Percentiles rank a stretch among this genome's conserved stretches.
Conservation (phyloP, 163 green algal genomes). For the Scenedesmus sp. region DNA sequence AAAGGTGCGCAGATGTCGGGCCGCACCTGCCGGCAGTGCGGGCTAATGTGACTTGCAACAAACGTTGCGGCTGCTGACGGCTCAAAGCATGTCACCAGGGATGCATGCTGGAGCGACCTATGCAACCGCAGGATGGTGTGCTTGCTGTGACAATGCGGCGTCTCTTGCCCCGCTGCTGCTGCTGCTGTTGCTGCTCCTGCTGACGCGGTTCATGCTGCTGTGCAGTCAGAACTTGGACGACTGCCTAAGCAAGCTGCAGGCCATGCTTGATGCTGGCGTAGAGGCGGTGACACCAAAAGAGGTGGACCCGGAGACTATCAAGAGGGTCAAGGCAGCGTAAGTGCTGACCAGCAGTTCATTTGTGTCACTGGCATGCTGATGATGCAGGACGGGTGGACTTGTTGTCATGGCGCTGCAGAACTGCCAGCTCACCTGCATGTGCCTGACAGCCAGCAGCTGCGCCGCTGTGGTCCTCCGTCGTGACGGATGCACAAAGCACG, state of each 20-base stretch:
- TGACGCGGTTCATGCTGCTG: background rate
- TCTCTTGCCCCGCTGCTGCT: background rate
- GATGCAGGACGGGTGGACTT: too few relatives aligned
- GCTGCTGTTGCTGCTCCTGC: background rate
- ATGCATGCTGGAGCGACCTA: background rate
- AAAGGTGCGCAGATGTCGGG: conserved; percentile 67
- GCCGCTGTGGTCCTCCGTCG: too few relatives aligned
- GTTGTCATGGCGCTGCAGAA: too few relatives aligned
- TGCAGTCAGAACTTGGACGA: conserved; percentile 90
- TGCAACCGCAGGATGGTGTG: background rate
- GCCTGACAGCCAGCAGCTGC: too few relatives aligned
- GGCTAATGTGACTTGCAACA: too few relatives aligned
- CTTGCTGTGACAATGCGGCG: background rate
- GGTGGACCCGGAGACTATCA: conserved; percentile 77
- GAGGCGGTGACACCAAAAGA: conserved; percentile 81
- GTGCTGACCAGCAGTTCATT: background rate
- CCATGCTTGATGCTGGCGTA: conserved; percentile 81
- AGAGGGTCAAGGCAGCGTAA: conserved; percentile 79
- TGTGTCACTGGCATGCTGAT: too few relatives aligned
- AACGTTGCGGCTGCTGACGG: too few relatives aligned
- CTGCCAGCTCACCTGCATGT: too few relatives aligned
- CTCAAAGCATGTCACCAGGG: background rate
- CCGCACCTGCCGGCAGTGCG: too few relatives aligned
- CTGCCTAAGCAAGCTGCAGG: conserved; percentile 88
- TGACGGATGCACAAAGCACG: background rate